Evolutionary conservation across 2,329 filamentous ascomycete species (phyloP), one percentile per base, ranked within the genome.

Genomic region (Laburnicola sp.): DNA sequence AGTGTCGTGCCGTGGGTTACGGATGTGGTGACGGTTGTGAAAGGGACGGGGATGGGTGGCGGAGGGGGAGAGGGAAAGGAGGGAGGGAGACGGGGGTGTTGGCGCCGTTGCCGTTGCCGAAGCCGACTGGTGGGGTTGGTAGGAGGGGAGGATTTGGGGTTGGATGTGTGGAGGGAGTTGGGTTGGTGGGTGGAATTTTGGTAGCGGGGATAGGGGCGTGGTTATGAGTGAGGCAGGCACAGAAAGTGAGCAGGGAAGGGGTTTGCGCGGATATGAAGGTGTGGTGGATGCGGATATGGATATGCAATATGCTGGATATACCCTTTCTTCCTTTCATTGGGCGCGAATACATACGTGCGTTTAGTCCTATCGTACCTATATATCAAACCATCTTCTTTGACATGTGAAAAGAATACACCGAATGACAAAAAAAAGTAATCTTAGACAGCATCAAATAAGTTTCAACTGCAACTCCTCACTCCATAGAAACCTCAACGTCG

Each of bases 1-100:
- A 66, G 55, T 28, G 26, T 52, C 3, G 41, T 69, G 45, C 37
- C 51, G 31, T 62, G 62, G 3, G 53, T 54, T 2, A 67, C 62
- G 1, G 68, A 58, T 6, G 48, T 67, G n/a, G 56, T 62, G 8
- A 63, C 58, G 6, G 31, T 60, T 37, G 58, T 49, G 2, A 57
- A 44, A 21, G 51, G 38, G 3, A 37, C 32, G 7, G 44, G 31
- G 30, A 34, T 22, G 26, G 48, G 36, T 8, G 40, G 10, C 16
- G 22, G 41, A 16, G 35, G 47, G 30, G 32, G 22, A 30, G n/a
- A 23, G 9, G 34, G 34, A 39, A 31, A 38, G 36, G 36, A 35
- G 11, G 28, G 28, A 16, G 16, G n/a, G 46, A 41, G 39, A 31
- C 21, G 41, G 21, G 23, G 11, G 32, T 30, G 2, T 49, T 25